Base-by-base conservation (phyloP, 192 early-diverging fungal species). In the Entrophospora sp. region DNA sequence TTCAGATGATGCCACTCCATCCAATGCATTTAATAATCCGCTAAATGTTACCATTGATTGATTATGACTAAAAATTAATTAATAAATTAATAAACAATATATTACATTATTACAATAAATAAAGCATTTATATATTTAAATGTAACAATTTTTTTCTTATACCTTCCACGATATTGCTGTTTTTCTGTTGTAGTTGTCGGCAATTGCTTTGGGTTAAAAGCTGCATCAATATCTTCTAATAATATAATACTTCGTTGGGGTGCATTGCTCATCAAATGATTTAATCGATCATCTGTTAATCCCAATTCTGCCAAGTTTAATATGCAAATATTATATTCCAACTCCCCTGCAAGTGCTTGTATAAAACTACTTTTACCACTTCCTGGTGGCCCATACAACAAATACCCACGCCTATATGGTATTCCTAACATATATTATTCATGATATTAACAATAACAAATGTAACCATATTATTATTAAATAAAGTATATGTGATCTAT, bases 281-380 rank as follows among this genome's bases (percentile, higher is more conserved):
- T 89, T 53, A 91, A 69, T 25, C 91, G 75, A 70, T 93, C 88
- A 67, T 95, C 92, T 0, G 89, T 93, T 68, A 95, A 61, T 0
- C 88, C 91, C 43, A 87, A 84, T 65, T 90, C 86, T 58, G 81
- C 83, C 46, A 96, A 67, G 72, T 93, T 96, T 38, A 93, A 74
- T 45, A 94, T 86, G 69, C 90, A 94, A 27, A 95, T 90, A 64
- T 93, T 91, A 75, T 90, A 91, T 60, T 87, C 84, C n/a, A 93
- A 74, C 44, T 91, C 81, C 44, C 89, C 89, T 35, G 93, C 93
- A 32, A 96, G 71, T 18, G 93, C 92, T 71, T 91, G 89, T 64
- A 94, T 93, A 70, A 91, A 93, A 71, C 87, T 90, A n/a, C 89
- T 90, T 71, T 96, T 96, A 27, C 93, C 93, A 35, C 85, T 89